These are phyloP conservation scores for Mesotaenium endlicherianum DNA, from an alignment of 139 green algal genomes.

Conservation along the genomic window DNA sequence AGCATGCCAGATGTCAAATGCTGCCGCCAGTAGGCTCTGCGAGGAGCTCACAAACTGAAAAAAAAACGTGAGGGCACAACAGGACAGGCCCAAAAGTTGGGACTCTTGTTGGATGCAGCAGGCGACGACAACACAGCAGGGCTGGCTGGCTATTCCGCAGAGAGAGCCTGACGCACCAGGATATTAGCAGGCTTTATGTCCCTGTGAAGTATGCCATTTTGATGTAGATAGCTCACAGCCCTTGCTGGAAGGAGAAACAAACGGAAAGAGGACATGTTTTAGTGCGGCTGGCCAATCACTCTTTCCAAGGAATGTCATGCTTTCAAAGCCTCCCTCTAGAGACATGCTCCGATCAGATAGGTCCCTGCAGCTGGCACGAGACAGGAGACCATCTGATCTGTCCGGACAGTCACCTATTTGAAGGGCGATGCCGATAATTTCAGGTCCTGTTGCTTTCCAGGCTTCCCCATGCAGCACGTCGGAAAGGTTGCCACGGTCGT, in stretches of 20 bases:
- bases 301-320: neutral
- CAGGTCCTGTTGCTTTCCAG: constrained; percentile 21
- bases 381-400: neutral
- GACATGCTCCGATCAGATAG: neutral
- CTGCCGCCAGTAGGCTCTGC: neutral
- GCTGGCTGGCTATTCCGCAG: neutral
- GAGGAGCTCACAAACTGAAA: neutral
- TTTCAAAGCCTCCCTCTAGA: neutral
- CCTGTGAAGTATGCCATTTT: constrained; percentile 22
- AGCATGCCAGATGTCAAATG: too few species aligned
- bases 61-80: neutral
- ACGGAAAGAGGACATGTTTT: neutral
- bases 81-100: neutral
- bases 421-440: constrained; percentile 26
- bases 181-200: constrained; percentile 43
- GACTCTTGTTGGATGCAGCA: neutral
- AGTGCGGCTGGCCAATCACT: neutral
- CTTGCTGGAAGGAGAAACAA: constrained; percentile 10
- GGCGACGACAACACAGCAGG: neutral
- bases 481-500: constrained; percentile 20
- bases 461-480: constrained; percentile 30
- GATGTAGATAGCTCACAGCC: constrained; percentile 28
- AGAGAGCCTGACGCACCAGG: constrained; percentile 5
- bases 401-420: constrained; percentile 15
- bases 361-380: neutral